Evolutionary conservation across 1,284 basidiomycete genomes (phyloP), one percentile per base, ranked within the genome.

Genomic region (Trametes sp.): DNA sequence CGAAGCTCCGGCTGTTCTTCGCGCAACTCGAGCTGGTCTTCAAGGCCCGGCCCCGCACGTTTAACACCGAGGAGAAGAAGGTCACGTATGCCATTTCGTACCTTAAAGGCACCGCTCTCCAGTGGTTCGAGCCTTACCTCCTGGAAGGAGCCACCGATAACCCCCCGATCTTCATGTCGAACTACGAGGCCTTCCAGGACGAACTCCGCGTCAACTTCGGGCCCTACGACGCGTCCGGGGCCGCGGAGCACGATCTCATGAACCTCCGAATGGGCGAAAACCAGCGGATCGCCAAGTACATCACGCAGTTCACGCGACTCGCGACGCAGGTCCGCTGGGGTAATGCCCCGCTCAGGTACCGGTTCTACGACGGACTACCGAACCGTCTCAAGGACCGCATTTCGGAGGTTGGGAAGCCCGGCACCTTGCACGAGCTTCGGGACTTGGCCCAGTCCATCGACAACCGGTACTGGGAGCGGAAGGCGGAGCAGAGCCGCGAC

Each of bases 1-100:
- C 73, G 21, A 60, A 60, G 35, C 53, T 54, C 58, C 26, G 31
- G 2, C 31, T 44, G 19, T 61, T 61, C 54, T 61, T 61, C 31
- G 29, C 54, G 4, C 60, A 61, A 54, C 42, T 61, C 42, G 54
- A 61, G 38, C 31, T 61, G 16, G 54, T 61, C 13, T 61, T 61
- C 54, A 50, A 51, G 29, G 54, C 60, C 38, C 41, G 54, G n/a
- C 54, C 60, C 35, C 54, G 49, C 31, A 61, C 54, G 11, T 61
- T 61, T 36, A 29, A 50, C 59, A 44, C 49, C 45, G 26, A 61
- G 4, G 33, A 61, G 41, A n/a, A n/a, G n/a, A n/a, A n/a, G n/a
- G n/a, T n/a, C n/a, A n/a, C n/a, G n/a, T n/a, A n/a, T n/a, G n/a
- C 38, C 23, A 54, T 59, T 14, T 59, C 58, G 29, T 53, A 46